These are phyloP conservation scores for Russula emetica DNA, from an alignment of 768 basidiomycete species.

Conservation along the genomic window DNA sequence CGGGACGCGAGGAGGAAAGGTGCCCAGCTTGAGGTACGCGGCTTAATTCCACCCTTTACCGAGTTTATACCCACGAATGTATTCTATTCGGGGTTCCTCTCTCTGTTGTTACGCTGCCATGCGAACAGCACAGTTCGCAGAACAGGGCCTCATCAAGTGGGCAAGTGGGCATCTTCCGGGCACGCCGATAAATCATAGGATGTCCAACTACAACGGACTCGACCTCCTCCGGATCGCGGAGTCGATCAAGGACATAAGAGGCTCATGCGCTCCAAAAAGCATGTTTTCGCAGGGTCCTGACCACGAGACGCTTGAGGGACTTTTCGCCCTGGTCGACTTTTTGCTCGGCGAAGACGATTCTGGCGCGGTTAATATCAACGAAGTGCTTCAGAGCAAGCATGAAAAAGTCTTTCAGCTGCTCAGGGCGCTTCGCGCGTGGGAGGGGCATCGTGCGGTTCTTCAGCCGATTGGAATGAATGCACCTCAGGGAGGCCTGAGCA, in stretches of 20 bases:
- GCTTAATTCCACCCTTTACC: background rate
- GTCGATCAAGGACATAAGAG: constrained; percentile 60
- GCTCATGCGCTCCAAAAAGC: constrained; percentile 70
- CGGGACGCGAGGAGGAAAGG: constrained; percentile 53
- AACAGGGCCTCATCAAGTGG: constrained; percentile 69
- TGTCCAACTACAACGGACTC: constrained; percentile 58
- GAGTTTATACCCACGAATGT: background rate
- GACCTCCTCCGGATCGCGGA: constrained; percentile 82
- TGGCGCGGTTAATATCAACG: constrained; percentile 89
- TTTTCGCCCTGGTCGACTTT: constrained; percentile 89
- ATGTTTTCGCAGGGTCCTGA: constrained; percentile 63
- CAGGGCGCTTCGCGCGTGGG: constrained; percentile 71
- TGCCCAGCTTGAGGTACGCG: constrained; percentile 30
- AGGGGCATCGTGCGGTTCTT: constrained; percentile 56
- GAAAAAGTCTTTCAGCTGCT: constrained; percentile 79
- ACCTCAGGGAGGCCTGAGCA: constrained; percentile 28
- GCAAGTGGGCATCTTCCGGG: constrained; percentile 78
- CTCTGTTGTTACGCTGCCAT: constrained; percentile 8
- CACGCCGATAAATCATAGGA: constrained; percentile 48
- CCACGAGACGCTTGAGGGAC: constrained; percentile 80
- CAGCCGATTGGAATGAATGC: constrained; percentile 43
- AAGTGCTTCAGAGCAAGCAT: constrained; percentile 74
- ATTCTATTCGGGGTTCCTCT: constrained; percentile 4
- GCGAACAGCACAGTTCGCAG: constrained; percentile 34
- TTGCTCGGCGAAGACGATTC: constrained; percentile 87